These are phyloP conservation scores for Silybum marianum DNA, from an alignment of 129 eudicot species.

Conservation along the genomic window DNA sequence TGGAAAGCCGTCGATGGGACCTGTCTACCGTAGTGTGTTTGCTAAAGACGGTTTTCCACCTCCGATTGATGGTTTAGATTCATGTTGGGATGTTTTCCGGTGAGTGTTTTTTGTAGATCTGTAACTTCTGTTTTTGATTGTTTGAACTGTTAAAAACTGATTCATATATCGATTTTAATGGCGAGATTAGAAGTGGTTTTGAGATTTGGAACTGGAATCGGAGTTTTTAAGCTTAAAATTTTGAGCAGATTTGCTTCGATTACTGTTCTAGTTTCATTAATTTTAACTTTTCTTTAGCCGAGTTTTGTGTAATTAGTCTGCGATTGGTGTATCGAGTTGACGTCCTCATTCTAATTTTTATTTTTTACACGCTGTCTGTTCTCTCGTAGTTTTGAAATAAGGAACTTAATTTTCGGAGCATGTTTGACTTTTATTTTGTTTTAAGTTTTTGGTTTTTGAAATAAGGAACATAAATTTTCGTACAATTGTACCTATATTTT, in stretches of 20 bases:
- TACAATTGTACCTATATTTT: background rate
- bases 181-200: background rate
- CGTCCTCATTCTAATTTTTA: background rate
- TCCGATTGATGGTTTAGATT: conserved; percentile 58
- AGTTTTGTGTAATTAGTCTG: background rate
- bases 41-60: conserved; percentile 75
- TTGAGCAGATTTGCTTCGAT: conserved; percentile 13
- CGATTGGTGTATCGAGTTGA: conserved; percentile 19
- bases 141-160: conserved; percentile 8
- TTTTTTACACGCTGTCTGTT: conserved; percentile 5
- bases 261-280: background rate
- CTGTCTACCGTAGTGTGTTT: conserved; percentile 66
- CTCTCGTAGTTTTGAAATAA: background rate
- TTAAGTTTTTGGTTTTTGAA: background rate
- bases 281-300: background rate
- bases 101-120: conserved; percentile 31
- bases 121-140: conserved; percentile 16
- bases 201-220: conserved; percentile 7
- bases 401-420: background rate
- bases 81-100: conserved; percentile 96
- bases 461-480: too few species aligned
- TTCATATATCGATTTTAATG: background rate
- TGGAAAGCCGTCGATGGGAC: conserved; percentile 77
- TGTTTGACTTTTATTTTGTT: conserved; percentile 30
- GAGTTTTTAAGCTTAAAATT: background rate